Percentiles rank a stretch among this genome's conserved stretches.
Conservation (phyloP, 208 protist genomes). For the Leishmania major region DNA sequence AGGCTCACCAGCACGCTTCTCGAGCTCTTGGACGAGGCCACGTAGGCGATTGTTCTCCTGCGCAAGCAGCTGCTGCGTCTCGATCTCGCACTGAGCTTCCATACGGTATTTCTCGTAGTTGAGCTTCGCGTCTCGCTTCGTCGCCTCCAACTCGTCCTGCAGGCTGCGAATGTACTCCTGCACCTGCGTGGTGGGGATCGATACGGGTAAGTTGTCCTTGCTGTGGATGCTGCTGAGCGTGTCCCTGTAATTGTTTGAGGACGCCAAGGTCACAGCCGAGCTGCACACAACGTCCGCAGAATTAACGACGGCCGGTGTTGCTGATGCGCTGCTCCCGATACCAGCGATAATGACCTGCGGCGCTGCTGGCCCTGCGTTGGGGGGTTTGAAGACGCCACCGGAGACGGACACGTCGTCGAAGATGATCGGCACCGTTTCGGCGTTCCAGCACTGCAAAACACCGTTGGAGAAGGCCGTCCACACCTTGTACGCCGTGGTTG, state of each 20-base stretch:
- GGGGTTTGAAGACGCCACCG: neutral
- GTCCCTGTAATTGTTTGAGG: slow-evolving; percentile 1
- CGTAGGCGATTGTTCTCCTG: slow-evolving; percentile 35
- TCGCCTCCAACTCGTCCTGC: slow-evolving; percentile 27
- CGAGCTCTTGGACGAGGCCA: slow-evolving; percentile 14
- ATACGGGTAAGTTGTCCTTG: neutral
- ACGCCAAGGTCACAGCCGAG: slow-evolving; percentile 15
- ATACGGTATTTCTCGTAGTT: slow-evolving; percentile 37
- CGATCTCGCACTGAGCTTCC: slow-evolving; percentile 28
- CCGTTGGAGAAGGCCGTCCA: slow-evolving; percentile 73
- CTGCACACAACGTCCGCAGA: slow-evolving; percentile 1
- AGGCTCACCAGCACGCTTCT: slow-evolving; percentile 4
- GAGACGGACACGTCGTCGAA: slow-evolving; percentile 39
- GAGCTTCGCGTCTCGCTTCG: slow-evolving; percentile 27
- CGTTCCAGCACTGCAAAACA: slow-evolving; percentile 86
- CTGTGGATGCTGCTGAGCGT: neutral
- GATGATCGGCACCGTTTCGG: slow-evolving; percentile 71
- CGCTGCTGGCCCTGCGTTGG: neutral
- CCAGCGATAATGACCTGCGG: too few relatives aligned
- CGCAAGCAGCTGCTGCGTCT: slow-evolving; percentile 31
- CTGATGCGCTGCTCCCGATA: neutral
- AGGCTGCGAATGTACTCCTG: slow-evolving; percentile 28
- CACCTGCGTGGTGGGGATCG: slow-evolving; percentile 15
- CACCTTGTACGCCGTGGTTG: slow-evolving; percentile 63
- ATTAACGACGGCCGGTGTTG: neutral